Conservation (phyloP, 2,329 filamentous ascomycete species). For the Aureobasidium musti region DNA sequence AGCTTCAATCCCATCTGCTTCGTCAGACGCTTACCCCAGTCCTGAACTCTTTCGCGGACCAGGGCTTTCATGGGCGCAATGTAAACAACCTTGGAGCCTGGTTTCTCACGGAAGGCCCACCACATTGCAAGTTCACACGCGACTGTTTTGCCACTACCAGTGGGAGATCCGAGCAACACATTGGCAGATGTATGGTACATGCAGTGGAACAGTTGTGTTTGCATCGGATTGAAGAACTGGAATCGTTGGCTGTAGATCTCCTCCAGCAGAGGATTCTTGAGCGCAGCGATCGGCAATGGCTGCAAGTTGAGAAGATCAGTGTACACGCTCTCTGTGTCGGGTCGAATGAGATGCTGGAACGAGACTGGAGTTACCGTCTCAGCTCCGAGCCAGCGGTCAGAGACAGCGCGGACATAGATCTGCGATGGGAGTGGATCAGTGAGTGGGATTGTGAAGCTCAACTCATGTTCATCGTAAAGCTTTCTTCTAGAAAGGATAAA, state of each 20-base stretch:
- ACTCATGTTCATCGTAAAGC: constrained; percentile 91
- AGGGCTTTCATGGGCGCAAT: constrained; percentile 99
- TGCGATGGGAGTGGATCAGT: constrained; percentile 91
- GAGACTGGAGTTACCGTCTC: constrained; percentile 95
- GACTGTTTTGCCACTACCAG: constrained; percentile 95
- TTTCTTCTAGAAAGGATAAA: constrained; percentile 91
- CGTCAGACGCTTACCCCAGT: constrained; percentile 84
- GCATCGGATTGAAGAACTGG: constrained; percentile 98
- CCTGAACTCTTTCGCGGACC: constrained; percentile 91
- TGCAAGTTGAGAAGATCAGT: constrained; percentile 92
- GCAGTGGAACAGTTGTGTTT: constrained; percentile 97
- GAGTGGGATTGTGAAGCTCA: constrained; percentile 95
- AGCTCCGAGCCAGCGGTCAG: constrained; percentile 93
- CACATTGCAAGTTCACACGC: constrained; percentile 97
- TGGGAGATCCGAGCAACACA: constrained; percentile 91
- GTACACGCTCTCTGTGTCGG: constrained; percentile 96
- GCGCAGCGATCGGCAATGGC: constrained; percentile 78
- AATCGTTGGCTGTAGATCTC: constrained; percentile 87
- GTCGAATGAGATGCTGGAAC: constrained; percentile 95
- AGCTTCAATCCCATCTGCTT: constrained; percentile 82
- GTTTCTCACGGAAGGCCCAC: constrained; percentile 96
- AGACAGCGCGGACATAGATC: constrained; percentile 93
- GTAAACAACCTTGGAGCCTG: constrained; percentile 96
- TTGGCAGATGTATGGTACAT: constrained; percentile 91
- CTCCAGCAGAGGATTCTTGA: constrained; percentile 85